phyloP scores from a whole-genome alignment of 768 basidiomycete species.

The Dictyophora rubrovolvata region DNA sequence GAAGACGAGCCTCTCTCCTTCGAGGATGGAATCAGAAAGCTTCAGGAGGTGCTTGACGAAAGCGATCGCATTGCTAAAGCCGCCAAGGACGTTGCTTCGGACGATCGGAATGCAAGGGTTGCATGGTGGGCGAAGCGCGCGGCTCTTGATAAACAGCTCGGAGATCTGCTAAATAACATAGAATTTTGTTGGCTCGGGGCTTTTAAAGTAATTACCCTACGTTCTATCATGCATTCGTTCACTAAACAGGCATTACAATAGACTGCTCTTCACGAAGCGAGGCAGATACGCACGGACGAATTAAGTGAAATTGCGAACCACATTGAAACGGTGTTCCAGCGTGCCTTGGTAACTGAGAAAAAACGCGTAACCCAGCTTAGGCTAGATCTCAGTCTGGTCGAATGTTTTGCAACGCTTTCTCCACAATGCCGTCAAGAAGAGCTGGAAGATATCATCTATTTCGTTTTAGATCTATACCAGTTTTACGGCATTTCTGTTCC shows the following conservation, averaged over 20 bases:
- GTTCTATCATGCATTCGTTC: neutral
- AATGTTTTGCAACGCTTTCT: constrained; percentile 77
- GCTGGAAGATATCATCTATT: constrained; percentile 89
- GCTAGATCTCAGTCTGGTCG: constrained; percentile 67
- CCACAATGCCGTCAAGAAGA: constrained; percentile 86
- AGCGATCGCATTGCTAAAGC: constrained; percentile 69
- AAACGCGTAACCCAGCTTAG: constrained; percentile 41
- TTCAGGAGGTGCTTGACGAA: constrained; percentile 67
- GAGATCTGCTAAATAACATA: constrained; percentile 67
- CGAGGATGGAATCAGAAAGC: constrained; percentile 60
- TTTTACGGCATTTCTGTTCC: constrained; percentile 86
- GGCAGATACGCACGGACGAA: constrained; percentile 30
- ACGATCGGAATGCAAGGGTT: constrained; percentile 51
- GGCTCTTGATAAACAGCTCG: constrained; percentile 66
- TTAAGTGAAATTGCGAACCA: constrained; percentile 51
- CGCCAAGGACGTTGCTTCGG: constrained; percentile 57
- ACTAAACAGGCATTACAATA: constrained; percentile 16
- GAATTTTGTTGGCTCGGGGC: constrained; percentile 97
- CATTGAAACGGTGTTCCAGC: constrained; percentile 68
- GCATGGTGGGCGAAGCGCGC: constrained; percentile 83
- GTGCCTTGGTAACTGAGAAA: constrained; percentile 51
- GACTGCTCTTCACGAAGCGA: constrained; percentile 53
- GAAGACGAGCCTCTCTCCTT: constrained; percentile 66
- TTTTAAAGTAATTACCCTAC: constrained; percentile 64
- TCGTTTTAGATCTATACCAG: constrained; percentile 88